A percentile compares a stretch with the other conserved stretches of the same genome.
phyloP scores from a whole-genome alignment of 345 rosid species.

The Pseudoturritis turrita region DNA sequence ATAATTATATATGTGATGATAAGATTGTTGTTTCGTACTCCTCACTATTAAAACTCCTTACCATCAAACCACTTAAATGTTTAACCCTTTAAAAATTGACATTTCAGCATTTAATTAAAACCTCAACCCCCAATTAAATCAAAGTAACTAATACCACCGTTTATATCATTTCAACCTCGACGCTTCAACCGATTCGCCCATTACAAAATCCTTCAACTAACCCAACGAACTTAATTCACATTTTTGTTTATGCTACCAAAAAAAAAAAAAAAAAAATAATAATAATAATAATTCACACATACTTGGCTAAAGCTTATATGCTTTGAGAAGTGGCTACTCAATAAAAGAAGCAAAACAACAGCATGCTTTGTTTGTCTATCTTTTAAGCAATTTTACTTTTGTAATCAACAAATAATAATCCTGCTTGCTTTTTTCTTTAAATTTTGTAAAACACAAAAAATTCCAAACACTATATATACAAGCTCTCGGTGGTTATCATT shows the following conservation, averaged over 20 bases:
- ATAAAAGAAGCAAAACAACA: conserved; percentile 19
- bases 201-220: conserved; percentile 21
- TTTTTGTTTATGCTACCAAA: too few relatives aligned
- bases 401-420: neutral
- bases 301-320: neutral
- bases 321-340: conserved; percentile 17
- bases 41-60: neutral
- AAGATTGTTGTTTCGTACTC: neutral
- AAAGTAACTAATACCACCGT: conserved; percentile 28
- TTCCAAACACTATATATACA: neutral
- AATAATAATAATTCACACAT: too few relatives aligned
- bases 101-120: conserved; percentile 27
- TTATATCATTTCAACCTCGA: conserved; percentile 23
- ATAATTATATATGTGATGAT: conserved; percentile 17
- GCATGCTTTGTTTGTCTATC: conserved; percentile 20
- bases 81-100: conserved; percentile 6
- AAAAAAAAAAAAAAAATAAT: too few relatives aligned
- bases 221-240: conserved; percentile 12
- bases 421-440: too few relatives aligned
- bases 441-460: neutral
- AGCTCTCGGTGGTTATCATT: conserved; percentile 18
- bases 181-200: conserved; percentile 27
- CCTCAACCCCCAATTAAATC: conserved; percentile 9
- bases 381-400: neutral
- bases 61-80: neutral